phyloP scores from a whole-genome alignment of 768 basidiomycete species.

The Kwoniella newhampshirensis region DNA sequence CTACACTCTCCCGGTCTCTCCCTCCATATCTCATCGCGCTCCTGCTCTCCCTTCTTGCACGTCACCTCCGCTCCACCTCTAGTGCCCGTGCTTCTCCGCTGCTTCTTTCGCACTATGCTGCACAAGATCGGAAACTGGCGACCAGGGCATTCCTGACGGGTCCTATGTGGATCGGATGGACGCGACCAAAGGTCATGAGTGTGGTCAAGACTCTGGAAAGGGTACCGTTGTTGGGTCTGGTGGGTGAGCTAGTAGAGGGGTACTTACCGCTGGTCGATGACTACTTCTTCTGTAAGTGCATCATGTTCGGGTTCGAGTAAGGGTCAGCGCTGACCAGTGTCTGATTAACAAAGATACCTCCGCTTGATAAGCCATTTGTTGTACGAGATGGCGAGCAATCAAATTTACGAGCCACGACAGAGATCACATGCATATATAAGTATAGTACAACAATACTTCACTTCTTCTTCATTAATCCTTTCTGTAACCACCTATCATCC shows the following conservation, averaged over 20 bases:
- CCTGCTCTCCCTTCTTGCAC: conserved; percentile 69
- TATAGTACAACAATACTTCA: neutral
- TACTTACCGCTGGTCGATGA: conserved; percentile 51
- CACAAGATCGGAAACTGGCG: conserved; percentile 74
- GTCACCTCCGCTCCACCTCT: conserved; percentile 69
- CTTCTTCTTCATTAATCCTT: conserved; percentile 45
- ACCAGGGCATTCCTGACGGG: conserved; percentile 79
- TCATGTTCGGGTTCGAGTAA: neutral
- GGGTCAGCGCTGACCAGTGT: neutral
- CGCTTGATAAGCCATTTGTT: too few relatives aligned
- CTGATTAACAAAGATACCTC: neutral
- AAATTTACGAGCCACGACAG: neutral
- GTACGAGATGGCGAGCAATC: too few relatives aligned
- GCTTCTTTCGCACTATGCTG: conserved; percentile 65
- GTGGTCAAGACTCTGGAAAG: conserved; percentile 31
- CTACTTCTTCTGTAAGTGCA: conserved; percentile 49
- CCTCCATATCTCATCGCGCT: conserved; percentile 68
- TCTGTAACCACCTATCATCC: conserved; percentile 38
- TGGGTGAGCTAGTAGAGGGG: conserved; percentile 46
- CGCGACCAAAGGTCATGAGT: conserved; percentile 43
- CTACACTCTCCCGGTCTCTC: conserved; percentile 56
- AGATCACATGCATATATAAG: conserved; percentile 13
- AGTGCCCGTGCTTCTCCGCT: conserved; percentile 60
- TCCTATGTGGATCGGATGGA: conserved; percentile 66
- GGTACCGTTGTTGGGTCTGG: conserved; percentile 41